Percentiles rank a stretch among this genome's conserved stretches.
phyloP scores from a whole-genome alignment of 139 green algal genomes.

The Ulvella scutata region DNA sequence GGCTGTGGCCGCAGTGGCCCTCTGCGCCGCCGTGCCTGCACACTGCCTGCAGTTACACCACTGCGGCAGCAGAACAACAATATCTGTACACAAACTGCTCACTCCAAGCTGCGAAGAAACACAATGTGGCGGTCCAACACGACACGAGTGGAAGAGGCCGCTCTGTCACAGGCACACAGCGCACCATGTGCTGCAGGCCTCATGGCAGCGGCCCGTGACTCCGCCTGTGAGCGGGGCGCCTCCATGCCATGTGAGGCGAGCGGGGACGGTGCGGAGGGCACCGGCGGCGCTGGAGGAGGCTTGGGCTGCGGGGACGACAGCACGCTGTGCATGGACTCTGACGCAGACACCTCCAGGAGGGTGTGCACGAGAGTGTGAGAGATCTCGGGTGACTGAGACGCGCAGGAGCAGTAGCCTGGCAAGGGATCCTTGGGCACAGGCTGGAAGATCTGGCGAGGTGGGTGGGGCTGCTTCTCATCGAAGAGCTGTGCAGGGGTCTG shows the following conservation, averaged over 20 bases:
- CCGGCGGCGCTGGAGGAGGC: not conserved
- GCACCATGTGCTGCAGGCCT: too few species aligned
- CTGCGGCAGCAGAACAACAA: too few species aligned
- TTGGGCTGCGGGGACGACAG: not conserved
- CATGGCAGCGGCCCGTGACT: too few species aligned
- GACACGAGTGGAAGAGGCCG: too few species aligned
- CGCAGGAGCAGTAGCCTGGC: not conserved
- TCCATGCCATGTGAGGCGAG: not conserved
- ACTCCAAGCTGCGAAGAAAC: too few species aligned
- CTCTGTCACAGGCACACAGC: too few species aligned
- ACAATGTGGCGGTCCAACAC: too few species aligned
- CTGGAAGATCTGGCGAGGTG: constrained; percentile 24
- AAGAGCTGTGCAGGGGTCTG: constrained; percentile 78
- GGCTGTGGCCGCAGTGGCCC: too few species aligned
- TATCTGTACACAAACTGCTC: too few species aligned
- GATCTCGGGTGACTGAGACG: not conserved
- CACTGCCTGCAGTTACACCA: too few species aligned
- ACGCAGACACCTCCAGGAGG: not conserved
- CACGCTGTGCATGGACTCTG: not conserved
- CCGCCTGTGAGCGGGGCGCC: too few species aligned
- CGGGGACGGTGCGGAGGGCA: not conserved
- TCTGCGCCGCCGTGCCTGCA: too few species aligned
- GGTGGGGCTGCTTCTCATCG: constrained; percentile 27
- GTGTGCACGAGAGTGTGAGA: not conserved
- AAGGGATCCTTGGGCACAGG: constrained; percentile 5